These are phyloP conservation scores for Anthoceros angustus DNA, from an alignment of 225 moss, liverwort and hornwort species.

Conservation along the genomic window DNA sequence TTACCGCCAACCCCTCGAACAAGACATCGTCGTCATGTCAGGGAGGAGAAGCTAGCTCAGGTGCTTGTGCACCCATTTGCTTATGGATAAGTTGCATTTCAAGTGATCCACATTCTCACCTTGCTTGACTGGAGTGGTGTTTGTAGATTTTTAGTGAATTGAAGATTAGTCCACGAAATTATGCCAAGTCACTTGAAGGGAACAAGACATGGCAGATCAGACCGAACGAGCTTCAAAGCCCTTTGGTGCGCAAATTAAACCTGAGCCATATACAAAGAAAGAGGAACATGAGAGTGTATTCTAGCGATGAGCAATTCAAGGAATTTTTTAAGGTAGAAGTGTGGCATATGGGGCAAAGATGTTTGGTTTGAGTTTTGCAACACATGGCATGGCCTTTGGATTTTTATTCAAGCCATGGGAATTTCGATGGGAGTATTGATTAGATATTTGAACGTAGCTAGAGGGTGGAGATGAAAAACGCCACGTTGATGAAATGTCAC, in stretches of 20 bases:
- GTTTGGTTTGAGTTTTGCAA: too few species aligned
- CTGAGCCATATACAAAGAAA: constrained; percentile 29
- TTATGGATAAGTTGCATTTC: too few species aligned
- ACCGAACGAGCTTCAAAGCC: constrained; percentile 36
- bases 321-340: constrained; percentile 36
- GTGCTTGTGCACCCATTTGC: too few species aligned
- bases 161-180: constrained; percentile 36
- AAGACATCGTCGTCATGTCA: not conserved
- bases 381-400: too few species aligned
- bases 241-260: constrained; percentile 26
- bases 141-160: constrained; percentile 44
- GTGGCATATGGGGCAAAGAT: not conserved
- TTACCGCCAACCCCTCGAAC: not conserved
- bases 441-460: constrained; percentile 5
- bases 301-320: constrained; percentile 28
- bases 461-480: constrained; percentile 10
- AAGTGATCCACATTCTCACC: too few species aligned
- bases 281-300: constrained; percentile 45
- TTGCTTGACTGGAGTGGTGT: too few species aligned
- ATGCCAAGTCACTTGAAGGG: constrained; percentile 19
- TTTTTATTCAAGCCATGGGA: too few species aligned
- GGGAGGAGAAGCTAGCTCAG: constrained; percentile 9
- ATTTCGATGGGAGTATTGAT: not conserved
- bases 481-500: constrained; percentile 33
- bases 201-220: constrained; percentile 48